These are phyloP conservation scores for Taphrina communis DNA, from an alignment of 1,139 yeast species.

Conservation along the genomic window DNA sequence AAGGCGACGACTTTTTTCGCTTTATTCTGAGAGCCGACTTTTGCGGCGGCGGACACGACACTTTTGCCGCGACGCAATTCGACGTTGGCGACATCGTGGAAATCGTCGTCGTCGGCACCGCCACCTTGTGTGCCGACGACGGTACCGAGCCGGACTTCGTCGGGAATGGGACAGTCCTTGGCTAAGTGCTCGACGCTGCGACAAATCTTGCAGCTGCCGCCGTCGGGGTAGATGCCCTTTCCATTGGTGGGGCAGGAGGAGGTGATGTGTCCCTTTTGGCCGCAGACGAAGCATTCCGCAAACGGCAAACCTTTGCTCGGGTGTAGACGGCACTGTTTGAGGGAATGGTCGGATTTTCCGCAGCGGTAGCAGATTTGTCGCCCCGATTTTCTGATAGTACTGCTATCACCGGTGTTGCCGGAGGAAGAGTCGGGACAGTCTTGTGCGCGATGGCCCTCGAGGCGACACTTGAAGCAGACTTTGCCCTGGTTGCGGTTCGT, in stretches of 20 bases:
- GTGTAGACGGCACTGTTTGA: constrained; percentile 35
- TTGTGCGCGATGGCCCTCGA: constrained; percentile 40
- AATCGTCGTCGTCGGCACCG: constrained; percentile 43
- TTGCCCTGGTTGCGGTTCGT: constrained; percentile 38
- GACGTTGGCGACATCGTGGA: constrained; percentile 39
- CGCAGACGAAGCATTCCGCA: constrained; percentile 43
- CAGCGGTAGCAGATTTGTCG: constrained; percentile 43
- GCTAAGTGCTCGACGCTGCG: constrained; percentile 39
- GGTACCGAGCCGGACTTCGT: constrained; percentile 40
- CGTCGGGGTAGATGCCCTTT: constrained; percentile 42
- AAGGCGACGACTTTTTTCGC: constrained; percentile 24
- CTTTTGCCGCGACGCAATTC: constrained; percentile 9
- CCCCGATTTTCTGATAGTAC: background rate
- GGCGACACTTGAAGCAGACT: constrained; percentile 42
- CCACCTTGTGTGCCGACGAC: constrained; percentile 38
- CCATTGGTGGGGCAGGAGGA: constrained; percentile 42
- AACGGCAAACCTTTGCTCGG: constrained; percentile 38
- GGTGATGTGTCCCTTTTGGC: constrained; percentile 42
- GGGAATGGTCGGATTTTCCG: constrained; percentile 42
- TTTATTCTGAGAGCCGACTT: background rate
- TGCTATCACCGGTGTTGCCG: background rate
- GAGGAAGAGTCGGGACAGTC: constrained; percentile 39
- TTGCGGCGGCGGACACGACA: background rate
- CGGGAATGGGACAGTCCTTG: constrained; percentile 41
- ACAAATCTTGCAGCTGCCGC: constrained; percentile 43